Percentiles rank a stretch among this genome's conserved stretches.
Conservation (phyloP, 306 rosid genomes). For the Fagus crenata region DNA sequence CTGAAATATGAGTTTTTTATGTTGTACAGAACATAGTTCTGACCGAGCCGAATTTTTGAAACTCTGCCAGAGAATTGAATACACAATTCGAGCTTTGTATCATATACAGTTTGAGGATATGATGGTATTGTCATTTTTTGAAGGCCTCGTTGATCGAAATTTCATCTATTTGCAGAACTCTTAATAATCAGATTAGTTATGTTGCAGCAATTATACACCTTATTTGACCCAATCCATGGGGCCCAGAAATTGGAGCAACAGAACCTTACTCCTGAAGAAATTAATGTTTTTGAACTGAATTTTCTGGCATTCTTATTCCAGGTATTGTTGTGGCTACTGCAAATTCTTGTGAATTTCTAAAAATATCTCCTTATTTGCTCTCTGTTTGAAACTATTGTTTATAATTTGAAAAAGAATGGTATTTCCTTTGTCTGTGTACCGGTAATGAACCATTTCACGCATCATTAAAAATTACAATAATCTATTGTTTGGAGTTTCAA, state of each 20-base stretch:
- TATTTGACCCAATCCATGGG: constrained; percentile 80
- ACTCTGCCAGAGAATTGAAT: constrained; percentile 85
- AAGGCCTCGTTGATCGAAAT: constrained; percentile 5
- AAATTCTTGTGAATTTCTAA: neutral
- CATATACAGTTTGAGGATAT: constrained; percentile 90
- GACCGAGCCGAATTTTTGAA: constrained; percentile 84
- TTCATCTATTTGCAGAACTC: no score
- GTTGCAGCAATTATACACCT: constrained; percentile 91
- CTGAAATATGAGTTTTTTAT: no score
- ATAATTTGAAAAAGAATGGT: no score
- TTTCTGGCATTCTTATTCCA: constrained; percentile 74
- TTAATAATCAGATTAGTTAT: neutral
- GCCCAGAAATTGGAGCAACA: constrained; percentile 76
- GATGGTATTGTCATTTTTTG: constrained; percentile 56
- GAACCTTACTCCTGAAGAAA: constrained; percentile 53
- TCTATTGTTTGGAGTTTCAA: no score
- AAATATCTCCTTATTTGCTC: neutral
- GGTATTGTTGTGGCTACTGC: constrained; percentile 43
- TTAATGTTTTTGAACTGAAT: constrained; percentile 78
- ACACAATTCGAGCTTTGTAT: constrained; percentile 93
- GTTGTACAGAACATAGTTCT: constrained; percentile 59
- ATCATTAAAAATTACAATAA: no score
- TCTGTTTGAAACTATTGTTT: no score
- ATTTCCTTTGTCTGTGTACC: no score
- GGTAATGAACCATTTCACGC: no score